A percentile compares a stretch with the other conserved stretches of the same genome.
These are phyloP conservation scores for Triticum dicoccoides DNA, from an alignment of 176 grass and related monocot species.

Conservation along the genomic window DNA sequence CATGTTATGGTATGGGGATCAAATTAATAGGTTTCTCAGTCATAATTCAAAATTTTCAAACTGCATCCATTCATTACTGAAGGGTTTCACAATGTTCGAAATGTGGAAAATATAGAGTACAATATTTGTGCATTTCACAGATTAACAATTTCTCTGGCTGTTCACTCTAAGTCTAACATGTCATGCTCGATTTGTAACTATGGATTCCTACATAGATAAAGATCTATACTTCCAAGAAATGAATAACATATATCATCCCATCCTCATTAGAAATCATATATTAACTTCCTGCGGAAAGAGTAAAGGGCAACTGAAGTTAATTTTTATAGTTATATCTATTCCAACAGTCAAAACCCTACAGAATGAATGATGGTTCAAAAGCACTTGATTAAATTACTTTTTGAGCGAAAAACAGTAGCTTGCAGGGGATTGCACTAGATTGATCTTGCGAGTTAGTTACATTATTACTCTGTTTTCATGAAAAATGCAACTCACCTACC, in stretches of 20 bases:
- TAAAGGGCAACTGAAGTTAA: not conserved
- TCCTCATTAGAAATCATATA: slow-evolving; percentile 17
- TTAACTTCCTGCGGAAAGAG: not conserved
- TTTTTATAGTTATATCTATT: not conserved
- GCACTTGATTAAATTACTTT: not conserved
- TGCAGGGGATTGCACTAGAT: not conserved
- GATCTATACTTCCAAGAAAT: not conserved
- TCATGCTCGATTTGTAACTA: not conserved
- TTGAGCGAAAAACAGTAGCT: not conserved
- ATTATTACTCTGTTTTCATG: not conserved
- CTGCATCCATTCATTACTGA: not conserved
- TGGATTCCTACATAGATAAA: not conserved
- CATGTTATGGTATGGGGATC: slow-evolving; percentile 24
- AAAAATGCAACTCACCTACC: slow-evolving; percentile 63
- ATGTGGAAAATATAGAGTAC: not conserved
- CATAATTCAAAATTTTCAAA: slow-evolving; percentile 3
- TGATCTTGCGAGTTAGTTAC: not conserved
- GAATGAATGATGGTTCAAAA: not conserved
- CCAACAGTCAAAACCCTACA: not conserved
- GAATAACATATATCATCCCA: not conserved
- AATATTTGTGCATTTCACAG: not conserved
- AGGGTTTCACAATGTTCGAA: slow-evolving; percentile 25
- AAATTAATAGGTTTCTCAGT: slow-evolving; percentile 18
- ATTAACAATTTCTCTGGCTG: not conserved
- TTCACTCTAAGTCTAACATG: not conserved